Conservation (phyloP, 106 monocot genomes). For the Cymbidium sinense region DNA sequence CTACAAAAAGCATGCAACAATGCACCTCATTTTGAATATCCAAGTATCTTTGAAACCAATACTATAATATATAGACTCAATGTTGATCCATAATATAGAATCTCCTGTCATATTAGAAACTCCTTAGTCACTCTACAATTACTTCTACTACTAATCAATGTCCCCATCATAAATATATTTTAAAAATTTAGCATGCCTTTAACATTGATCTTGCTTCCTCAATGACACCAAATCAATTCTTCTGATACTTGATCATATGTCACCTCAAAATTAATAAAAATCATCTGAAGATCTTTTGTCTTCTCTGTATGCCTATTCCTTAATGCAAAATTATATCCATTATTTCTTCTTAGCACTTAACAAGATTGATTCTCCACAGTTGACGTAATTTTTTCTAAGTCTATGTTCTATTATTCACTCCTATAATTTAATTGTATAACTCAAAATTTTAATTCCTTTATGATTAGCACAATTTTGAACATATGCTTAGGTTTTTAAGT, state of each 20-base stretch:
- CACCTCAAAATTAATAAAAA: not conserved
- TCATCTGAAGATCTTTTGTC: not conserved
- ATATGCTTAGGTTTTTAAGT: not conserved
- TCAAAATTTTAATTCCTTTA: not conserved
- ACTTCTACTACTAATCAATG: not conserved
- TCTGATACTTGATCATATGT: not conserved
- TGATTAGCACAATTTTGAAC: not conserved
- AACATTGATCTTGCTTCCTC: not conserved
- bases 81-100: not conserved
- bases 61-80: not conserved
- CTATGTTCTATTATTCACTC: not conserved
- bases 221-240: not conserved
- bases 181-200: not conserved
- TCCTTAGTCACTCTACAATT: not conserved
- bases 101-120: not conserved
- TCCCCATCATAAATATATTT: not conserved
- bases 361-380: not conserved
- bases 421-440: not conserved
- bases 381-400: not conserved
- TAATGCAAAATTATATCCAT: not conserved
- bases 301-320: not conserved
- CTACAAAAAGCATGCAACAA: not conserved
- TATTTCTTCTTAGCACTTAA: not conserved
- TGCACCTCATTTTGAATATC: not conserved
- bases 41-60: not conserved